Evolutionary conservation across 306 rosid species (phyloP), one percentile per base, ranked within the genome.

Genomic region (Phaseolus lunatus): DNA sequence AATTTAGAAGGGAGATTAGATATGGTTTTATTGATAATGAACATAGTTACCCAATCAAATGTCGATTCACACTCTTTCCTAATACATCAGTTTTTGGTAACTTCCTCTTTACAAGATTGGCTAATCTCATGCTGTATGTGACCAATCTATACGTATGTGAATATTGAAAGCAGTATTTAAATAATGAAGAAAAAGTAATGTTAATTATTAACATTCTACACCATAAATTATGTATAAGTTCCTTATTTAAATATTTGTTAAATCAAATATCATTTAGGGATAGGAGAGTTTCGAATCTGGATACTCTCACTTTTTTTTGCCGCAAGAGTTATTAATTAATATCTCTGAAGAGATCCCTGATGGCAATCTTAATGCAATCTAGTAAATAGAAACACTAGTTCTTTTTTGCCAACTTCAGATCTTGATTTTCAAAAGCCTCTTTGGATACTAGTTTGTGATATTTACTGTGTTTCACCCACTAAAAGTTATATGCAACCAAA

Each of bases 321-420:
- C 19, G 14, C 4, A 59, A 59, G 24, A 62, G 45, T 31, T 15
- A n/a, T n/a, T n/a, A n/a, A 62, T 62, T 62, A 62, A 62, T 62
- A 19, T 18, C 48, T 26, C 39, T 47, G 27, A 49, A 70, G 26
- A 69, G 26, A 70, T 27, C 27, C 19, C 43, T 5, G 16, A 6
- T 59, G 44, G 44, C 29, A 44, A 44, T 35, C n/a, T 64, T 33
- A 20, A 50, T 22, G 15, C 3, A 5, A 48, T 49, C 26, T 49
- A 16, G 20, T 19, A 57, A 48, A 33, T 48, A 29, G 33, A 47
- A 62, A 29, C 12, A 48, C 9, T 20, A 37, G n/a, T 39, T 19
- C 63, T 75, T 75, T 12, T 44, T 7, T 22, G 10, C 48, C 45
- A 59, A 22, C 5, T 61, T 74, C 22, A 27, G 29, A 59, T 22